Percentiles rank a stretch among this genome's conserved stretches.
Conservation (phyloP, 2,329 filamentous ascomycete genomes). For the Talaromyces sp. region DNA sequence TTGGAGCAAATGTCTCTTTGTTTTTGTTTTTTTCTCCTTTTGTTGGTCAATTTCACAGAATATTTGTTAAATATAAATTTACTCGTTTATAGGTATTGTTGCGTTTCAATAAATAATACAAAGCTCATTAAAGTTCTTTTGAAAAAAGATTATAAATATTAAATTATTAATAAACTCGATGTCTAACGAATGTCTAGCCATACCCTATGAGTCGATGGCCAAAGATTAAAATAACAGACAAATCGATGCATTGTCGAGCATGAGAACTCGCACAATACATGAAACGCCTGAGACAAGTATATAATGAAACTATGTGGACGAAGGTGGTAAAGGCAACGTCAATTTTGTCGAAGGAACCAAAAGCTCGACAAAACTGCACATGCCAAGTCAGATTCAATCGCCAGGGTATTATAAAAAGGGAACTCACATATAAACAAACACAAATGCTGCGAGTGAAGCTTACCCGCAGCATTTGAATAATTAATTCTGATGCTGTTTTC, state of each 20-base stretch:
- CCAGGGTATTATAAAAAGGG: not conserved
- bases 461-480: not conserved
- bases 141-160: not conserved
- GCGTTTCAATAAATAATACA: not conserved
- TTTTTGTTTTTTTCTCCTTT: no score
- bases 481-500: not conserved
- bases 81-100: not conserved
- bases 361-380: not conserved
- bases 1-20: not conserved
- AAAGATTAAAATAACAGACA: not conserved
- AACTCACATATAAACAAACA: not conserved
- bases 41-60: no score
- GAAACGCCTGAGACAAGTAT: not conserved
- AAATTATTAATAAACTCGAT: not conserved
- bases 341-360: not conserved
- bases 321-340: not conserved
- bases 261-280: not conserved
- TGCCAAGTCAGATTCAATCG: not conserved
- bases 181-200: not conserved
- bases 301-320: not conserved
- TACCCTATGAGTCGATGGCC: not conserved
- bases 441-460: not conserved
- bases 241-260: not conserved
- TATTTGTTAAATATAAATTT: no score
- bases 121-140: not conserved